These are phyloP conservation scores for Russula sp. DNA, from an alignment of 768 basidiomycete species.

Conservation along the genomic window DNA sequence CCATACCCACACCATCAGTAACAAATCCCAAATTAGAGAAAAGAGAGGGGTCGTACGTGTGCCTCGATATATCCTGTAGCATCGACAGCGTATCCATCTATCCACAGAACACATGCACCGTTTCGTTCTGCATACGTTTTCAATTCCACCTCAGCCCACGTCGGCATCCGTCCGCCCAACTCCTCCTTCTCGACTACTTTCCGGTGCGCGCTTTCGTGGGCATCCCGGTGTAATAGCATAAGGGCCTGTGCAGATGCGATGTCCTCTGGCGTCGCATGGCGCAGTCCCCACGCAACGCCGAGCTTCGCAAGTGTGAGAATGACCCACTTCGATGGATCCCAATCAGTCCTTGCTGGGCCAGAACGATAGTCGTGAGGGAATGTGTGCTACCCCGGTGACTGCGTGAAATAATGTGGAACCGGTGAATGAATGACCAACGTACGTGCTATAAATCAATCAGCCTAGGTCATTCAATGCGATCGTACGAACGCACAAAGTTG, in stretches of 20 bases:
- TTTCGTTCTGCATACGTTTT: conserved; percentile 39
- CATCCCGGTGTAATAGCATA: conserved; percentile 46
- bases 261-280: conserved; percentile 50
- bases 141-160: conserved; percentile 45
- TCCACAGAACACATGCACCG: conserved; percentile 49
- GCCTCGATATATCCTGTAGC: conserved; percentile 60
- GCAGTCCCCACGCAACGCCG: conserved; percentile 48
- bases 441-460: conserved; percentile 44
- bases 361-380: conserved; percentile 80
- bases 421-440: conserved; percentile 29
- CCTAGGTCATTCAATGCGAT: not conserved
- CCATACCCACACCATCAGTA: not conserved
- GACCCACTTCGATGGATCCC: conserved; percentile 83
- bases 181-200: conserved; percentile 24
- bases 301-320: conserved; percentile 52
- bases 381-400: conserved; percentile 51
- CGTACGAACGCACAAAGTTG: conserved; percentile 54
- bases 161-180: conserved; percentile 38
- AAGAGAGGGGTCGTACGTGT: conserved; percentile 52
- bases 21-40: not conserved
- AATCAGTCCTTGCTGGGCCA: conserved; percentile 56
- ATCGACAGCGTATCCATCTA: conserved; percentile 62
- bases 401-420: conserved; percentile 7
- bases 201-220: conserved; percentile 27
- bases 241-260: conserved; percentile 46